Evolutionary conservation across 768 basidiomycete species (phyloP).

Genomic region (Rhizopogon vesiculosus): DNA sequence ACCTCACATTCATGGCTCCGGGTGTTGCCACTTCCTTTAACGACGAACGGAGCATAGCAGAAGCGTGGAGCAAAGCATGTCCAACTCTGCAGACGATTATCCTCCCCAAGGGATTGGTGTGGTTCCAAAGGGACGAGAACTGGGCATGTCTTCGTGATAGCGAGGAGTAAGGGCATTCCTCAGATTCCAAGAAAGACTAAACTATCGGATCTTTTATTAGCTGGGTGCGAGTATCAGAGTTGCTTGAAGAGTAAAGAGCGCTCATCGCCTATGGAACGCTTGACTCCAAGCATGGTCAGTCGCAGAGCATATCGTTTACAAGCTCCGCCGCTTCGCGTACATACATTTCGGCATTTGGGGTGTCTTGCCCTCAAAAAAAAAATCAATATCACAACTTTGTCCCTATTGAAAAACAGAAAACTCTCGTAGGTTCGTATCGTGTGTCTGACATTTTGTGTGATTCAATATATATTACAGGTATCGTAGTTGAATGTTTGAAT

Average conservation of each 20-base stretch:
- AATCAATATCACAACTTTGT: too few species aligned
- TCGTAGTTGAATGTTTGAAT: too few species aligned
- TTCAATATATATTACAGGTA: too few species aligned
- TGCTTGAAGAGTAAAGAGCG: too few species aligned
- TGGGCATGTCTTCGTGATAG: conserved; percentile 20
- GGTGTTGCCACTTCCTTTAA: conserved; percentile 13
- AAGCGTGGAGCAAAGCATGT: conserved; percentile 51
- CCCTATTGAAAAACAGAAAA: too few species aligned
- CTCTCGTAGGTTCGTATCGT: too few species aligned
- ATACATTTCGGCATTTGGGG: too few species aligned
- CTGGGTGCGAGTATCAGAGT: not conserved
- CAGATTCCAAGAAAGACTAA: not conserved
- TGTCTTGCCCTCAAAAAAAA: too few species aligned
- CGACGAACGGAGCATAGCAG: conserved; percentile 49
- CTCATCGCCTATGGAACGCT: not conserved
- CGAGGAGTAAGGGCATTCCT: not conserved
- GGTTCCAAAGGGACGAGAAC: conserved; percentile 37
- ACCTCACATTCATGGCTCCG: conserved; percentile 59
- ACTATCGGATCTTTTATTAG: not conserved
- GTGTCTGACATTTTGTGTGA: too few species aligned
- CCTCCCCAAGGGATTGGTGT: conserved; percentile 56
- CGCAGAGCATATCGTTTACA: too few species aligned
- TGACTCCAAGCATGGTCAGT: too few species aligned
- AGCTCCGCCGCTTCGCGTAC: too few species aligned
- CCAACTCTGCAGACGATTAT: conserved; percentile 62